Evolutionary conservation across 768 basidiomycete genomes (phyloP).

Genomic region (Lactarius akahatsu): DNA sequence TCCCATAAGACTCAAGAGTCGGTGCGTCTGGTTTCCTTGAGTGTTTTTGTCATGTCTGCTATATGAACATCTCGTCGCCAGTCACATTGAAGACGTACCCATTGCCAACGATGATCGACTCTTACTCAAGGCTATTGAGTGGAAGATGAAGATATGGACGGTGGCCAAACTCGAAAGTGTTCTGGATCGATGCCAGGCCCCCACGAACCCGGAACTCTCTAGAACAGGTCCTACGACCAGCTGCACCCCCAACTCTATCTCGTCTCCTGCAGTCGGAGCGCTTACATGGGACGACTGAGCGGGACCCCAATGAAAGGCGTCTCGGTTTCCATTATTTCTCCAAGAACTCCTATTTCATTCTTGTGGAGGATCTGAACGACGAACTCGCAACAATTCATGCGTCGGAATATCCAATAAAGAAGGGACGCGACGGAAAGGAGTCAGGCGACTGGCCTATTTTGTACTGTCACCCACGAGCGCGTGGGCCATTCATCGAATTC

Average conservation of each 20-base stretch:
- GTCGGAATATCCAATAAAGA: conserved; percentile 70
- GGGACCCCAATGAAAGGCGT: conserved; percentile 85
- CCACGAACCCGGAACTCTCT: conserved; percentile 34
- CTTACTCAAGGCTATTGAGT: conserved; percentile 62
- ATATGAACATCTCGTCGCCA: conserved; percentile 22
- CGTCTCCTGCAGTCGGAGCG: conserved; percentile 78
- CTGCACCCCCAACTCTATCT: conserved; percentile 48
- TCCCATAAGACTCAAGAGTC: conserved; percentile 59
- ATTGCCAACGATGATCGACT: conserved; percentile 43
- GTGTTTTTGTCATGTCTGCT: background rate
- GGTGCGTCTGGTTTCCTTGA: conserved; percentile 43
- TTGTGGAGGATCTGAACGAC: conserved; percentile 87
- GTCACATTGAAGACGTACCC: conserved; percentile 36
- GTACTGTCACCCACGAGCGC: conserved; percentile 69
- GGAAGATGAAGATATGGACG: conserved; percentile 87
- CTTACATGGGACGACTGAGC: conserved; percentile 80
- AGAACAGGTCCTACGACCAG: conserved; percentile 34
- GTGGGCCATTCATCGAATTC: conserved; percentile 74
- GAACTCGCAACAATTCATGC: conserved; percentile 82
- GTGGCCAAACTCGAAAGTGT: conserved; percentile 69
- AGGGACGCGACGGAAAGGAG: conserved; percentile 51
- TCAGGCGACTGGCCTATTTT: conserved; percentile 80
- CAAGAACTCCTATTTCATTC: conserved; percentile 70
- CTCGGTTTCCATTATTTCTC: conserved; percentile 88
- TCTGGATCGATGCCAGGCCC: conserved; percentile 59